Evolutionary conservation across 2,329 filamentous ascomycete species (phyloP).

Genomic region (Pyrenochaeta sp.): DNA sequence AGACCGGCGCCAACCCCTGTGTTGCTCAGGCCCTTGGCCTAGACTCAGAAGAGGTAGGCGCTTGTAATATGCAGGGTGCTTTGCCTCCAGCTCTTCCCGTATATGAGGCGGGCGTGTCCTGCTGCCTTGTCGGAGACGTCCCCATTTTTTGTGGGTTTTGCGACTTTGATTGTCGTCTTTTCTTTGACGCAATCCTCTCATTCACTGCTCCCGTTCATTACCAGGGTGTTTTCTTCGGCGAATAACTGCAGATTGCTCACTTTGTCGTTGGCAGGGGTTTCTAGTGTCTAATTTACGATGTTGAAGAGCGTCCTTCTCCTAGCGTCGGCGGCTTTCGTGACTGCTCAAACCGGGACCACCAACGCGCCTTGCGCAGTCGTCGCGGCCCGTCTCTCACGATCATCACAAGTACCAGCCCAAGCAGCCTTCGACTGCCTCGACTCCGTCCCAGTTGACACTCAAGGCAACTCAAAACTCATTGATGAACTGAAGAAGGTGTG

Average conservation of each 20-base stretch:
- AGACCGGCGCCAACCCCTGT: conserved; percentile 1
- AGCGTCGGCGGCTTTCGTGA: conserved; percentile 19
- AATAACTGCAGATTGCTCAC: background rate
- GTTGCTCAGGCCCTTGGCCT: background rate
- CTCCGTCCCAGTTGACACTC: conserved; percentile 41
- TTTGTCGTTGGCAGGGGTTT: background rate
- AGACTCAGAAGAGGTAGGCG: background rate
- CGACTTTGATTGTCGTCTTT: background rate
- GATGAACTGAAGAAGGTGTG: conserved; percentile 40
- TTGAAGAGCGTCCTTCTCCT: conserved; percentile 19
- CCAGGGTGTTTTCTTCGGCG: background rate
- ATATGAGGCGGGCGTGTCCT: conserved; percentile 11
- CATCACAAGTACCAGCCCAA: conserved; percentile 22
- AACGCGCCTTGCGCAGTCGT: conserved; percentile 31
- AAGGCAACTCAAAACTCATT: conserved; percentile 35
- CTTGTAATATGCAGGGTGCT: conserved; percentile 5
- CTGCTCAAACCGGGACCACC: conserved; percentile 18
- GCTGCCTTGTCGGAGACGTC: conserved; percentile 8
- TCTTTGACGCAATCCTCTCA: background rate
- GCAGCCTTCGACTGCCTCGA: conserved; percentile 38
- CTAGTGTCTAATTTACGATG: conserved; percentile 10
- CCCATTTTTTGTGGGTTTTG: conserved; percentile 6
- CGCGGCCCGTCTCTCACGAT: conserved; percentile 8
- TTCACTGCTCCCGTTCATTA: background rate
- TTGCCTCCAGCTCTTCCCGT: conserved; percentile 5